Percentiles rank a stretch among this genome's conserved stretches.
Conservation (phyloP, 192 early-diverging fungal species). For the Coemansia guatemalensis region DNA sequence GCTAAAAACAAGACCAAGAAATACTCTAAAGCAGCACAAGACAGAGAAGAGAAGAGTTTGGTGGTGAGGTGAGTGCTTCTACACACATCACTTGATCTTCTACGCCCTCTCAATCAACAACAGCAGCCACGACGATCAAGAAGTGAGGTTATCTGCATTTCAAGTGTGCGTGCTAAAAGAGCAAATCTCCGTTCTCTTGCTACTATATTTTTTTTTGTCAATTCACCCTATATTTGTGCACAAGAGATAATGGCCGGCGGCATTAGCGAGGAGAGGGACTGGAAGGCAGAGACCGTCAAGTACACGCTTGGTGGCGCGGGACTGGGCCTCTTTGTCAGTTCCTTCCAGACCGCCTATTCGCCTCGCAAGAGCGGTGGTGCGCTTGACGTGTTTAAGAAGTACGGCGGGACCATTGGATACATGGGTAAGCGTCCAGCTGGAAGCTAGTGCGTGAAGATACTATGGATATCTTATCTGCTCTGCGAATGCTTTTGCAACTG, state of each 20-base stretch:
- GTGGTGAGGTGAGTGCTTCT: no score
- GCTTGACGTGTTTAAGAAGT: slow-evolving; percentile 59
- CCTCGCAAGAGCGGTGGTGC: slow-evolving; percentile 41
- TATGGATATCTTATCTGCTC: not conserved
- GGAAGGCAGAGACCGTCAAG: slow-evolving; percentile 46
- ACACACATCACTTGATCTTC: no score
- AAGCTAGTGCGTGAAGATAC: not conserved
- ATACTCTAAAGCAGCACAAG: not conserved
- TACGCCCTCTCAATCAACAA: no score
- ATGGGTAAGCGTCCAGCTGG: slow-evolving; percentile 59
- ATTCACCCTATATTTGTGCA: not conserved
- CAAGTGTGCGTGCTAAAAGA: not conserved
- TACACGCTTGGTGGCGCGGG: slow-evolving; percentile 58
- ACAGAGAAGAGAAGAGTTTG: not conserved
- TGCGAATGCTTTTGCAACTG: not conserved
- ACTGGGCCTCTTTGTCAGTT: slow-evolving; percentile 66
- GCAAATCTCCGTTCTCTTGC: not conserved
- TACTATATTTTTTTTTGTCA: not conserved
- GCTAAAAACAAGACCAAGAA: not conserved
- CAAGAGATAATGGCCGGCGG: slow-evolving; percentile 4
- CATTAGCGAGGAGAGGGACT: slow-evolving; percentile 27
- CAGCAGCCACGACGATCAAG: no score
- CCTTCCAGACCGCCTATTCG: slow-evolving; percentile 65
- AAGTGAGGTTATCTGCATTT: not conserved
- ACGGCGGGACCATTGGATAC: slow-evolving; percentile 64